Percentiles rank a stretch among this genome's conserved stretches.
These are phyloP conservation scores for Saccharomyces hybrid DNA, from an alignment of 1,139 yeast genomes.

Conservation along the genomic window DNA sequence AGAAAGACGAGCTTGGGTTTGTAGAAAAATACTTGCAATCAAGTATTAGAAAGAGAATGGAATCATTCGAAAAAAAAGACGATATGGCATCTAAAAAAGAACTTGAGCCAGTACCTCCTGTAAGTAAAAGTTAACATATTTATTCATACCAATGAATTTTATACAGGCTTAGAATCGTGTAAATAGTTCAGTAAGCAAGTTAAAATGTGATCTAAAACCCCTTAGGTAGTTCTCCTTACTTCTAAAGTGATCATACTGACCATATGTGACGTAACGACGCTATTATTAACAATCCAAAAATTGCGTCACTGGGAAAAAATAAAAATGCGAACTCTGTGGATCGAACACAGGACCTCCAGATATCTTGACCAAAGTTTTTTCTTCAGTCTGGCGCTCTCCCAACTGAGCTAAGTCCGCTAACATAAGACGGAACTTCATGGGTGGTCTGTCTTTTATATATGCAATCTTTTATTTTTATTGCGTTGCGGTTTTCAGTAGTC, in stretches of 20 bases:
- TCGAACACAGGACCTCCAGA: constrained; percentile 73
- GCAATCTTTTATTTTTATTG: not conserved
- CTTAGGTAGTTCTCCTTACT: too few relatives aligned
- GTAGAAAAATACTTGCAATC: constrained; percentile 39
- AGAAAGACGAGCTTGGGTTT: constrained; percentile 40
- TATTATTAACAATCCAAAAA: not conserved
- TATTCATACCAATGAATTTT: too few relatives aligned
- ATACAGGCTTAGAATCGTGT: not conserved
- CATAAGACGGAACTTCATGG: not conserved
- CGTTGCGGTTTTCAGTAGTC: too few relatives aligned
- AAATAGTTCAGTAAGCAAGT: not conserved
- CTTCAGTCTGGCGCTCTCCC: constrained; percentile 19
- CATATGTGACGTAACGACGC: too few relatives aligned
- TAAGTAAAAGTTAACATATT: not conserved
- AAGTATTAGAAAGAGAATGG: constrained; percentile 16
- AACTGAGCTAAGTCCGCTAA: constrained; percentile 14
- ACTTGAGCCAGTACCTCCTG: not conserved
- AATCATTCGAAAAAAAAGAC: constrained; percentile 9
- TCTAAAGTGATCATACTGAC: too few relatives aligned
- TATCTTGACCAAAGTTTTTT: constrained; percentile 9
- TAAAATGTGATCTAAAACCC: not conserved
- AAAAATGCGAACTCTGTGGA: constrained; percentile 75
- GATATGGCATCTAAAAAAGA: not conserved
- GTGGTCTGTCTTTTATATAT: too few relatives aligned
- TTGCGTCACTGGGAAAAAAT: not conserved